These are phyloP conservation scores for Mucor lusitanicus DNA, from an alignment of 371 early-diverging fungal species.

Conservation along the genomic window DNA sequence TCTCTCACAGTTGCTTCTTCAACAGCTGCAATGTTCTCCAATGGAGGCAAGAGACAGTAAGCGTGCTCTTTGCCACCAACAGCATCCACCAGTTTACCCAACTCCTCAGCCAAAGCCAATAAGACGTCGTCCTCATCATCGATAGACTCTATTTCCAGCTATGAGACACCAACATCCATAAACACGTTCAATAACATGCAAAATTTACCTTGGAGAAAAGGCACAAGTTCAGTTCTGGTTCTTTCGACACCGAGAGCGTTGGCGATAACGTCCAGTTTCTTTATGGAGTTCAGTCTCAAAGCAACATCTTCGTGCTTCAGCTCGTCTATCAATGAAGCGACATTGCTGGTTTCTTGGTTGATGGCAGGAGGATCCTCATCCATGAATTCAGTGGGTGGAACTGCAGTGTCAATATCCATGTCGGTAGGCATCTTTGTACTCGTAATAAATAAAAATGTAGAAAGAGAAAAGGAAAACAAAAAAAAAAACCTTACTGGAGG, in stretches of 20 bases:
- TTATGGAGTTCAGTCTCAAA: slow-evolving; percentile 90
- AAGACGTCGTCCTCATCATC: slow-evolving; percentile 98
- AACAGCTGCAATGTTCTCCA: slow-evolving; percentile 94
- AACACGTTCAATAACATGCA: neutral
- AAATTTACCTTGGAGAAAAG: slow-evolving; percentile 90
- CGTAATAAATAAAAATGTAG: neutral
- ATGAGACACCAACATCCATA: neutral
- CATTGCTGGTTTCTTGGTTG: slow-evolving; percentile 65
- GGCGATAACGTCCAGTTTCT: slow-evolving; percentile 89
- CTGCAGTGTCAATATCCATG: slow-evolving; percentile 45
- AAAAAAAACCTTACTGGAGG: too few relatives aligned
- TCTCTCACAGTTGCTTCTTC: slow-evolving; percentile 97
- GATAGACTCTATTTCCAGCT: slow-evolving; percentile 82
- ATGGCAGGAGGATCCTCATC: slow-evolving; percentile 49
- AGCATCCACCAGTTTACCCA: slow-evolving; percentile 88
- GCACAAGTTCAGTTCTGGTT: slow-evolving; percentile 93
- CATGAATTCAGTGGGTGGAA: slow-evolving; percentile 48
- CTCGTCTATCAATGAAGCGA: slow-evolving; percentile 94
- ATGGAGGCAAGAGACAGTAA: slow-evolving; percentile 83
- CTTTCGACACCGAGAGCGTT: slow-evolving; percentile 94
- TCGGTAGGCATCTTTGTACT: slow-evolving; percentile 26
- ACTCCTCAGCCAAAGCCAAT: slow-evolving; percentile 89
- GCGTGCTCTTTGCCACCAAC: slow-evolving; percentile 90
- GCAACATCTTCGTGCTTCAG: slow-evolving; percentile 96
- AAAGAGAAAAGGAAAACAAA: neutral